phyloP scores from a whole-genome alignment of 306 rosid species.

The Parietaria judaica region DNA sequence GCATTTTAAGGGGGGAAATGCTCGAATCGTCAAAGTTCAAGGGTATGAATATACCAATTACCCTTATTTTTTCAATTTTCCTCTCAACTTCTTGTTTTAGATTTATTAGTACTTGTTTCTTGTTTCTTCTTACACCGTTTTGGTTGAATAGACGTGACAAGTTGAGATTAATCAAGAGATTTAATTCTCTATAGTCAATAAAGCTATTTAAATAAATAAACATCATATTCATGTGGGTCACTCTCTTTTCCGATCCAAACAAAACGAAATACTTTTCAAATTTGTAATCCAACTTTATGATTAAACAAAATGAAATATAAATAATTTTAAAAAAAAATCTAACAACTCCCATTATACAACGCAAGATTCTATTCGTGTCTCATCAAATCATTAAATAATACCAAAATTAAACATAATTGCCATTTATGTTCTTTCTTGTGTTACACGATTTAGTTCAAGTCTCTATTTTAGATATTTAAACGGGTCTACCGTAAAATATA shows the following conservation, averaged over 20 bases:
- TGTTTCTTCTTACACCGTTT: background rate
- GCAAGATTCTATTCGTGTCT: background rate
- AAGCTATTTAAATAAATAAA: background rate
- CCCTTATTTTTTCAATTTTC: too few relatives aligned
- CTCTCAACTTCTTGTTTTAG: too few relatives aligned
- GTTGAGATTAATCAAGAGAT: too few relatives aligned
- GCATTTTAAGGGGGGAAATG: too few relatives aligned
- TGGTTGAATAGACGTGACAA: background rate
- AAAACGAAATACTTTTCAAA: too few relatives aligned
- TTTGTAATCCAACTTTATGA: too few relatives aligned
- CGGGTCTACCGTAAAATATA: background rate
- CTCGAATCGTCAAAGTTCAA: too few relatives aligned
- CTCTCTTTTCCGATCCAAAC: too few relatives aligned
- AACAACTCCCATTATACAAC: background rate
- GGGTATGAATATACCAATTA: too few relatives aligned
- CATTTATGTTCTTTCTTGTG: background rate
- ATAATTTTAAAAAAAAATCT: background rate
- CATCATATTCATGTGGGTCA: background rate
- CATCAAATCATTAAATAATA: background rate
- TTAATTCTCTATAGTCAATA: background rate
- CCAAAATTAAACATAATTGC: background rate
- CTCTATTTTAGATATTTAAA: background rate
- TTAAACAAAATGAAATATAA: too few relatives aligned
- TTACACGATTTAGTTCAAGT: slow-evolving; percentile 8
- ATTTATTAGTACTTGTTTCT: background rate